Percentiles rank a stretch among this genome's conserved stretches.
These are phyloP conservation scores for Nyssa sinensis DNA, from an alignment of 148 eudicot genomes.

Conservation along the genomic window DNA sequence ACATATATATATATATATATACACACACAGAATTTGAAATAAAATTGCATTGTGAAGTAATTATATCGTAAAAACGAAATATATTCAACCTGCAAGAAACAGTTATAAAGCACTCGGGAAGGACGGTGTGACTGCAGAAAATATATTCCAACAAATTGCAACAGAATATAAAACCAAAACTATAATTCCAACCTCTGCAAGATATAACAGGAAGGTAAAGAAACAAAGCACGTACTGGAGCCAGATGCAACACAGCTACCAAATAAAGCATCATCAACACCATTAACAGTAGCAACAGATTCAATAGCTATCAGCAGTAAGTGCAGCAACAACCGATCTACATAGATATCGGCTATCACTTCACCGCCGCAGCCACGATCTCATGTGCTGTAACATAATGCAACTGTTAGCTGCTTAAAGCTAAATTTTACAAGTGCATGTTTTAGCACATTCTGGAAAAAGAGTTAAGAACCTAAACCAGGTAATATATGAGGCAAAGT, in stretches of 20 bases:
- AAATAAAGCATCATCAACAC: slow-evolving; percentile 19
- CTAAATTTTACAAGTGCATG: slow-evolving; percentile 1
- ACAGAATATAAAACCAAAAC: background rate
- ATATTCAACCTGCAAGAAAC: background rate
- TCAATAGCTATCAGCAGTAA: slow-evolving; percentile 20
- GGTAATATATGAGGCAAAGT: background rate
- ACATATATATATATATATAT: too few relatives aligned
- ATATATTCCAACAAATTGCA: background rate
- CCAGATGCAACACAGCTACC: slow-evolving; percentile 26
- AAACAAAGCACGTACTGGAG: background rate
- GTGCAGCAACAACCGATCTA: slow-evolving; percentile 26
- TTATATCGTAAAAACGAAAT: background rate
- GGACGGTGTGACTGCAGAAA: background rate
- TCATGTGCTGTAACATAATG: slow-evolving; percentile 43
- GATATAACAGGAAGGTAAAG: background rate
- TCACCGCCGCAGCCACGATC: slow-evolving; percentile 50
- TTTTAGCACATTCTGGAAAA: background rate
- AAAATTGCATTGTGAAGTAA: background rate
- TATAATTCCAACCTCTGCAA: slow-evolving; percentile 5
- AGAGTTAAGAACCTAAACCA: slow-evolving; percentile 6
- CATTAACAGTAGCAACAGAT: slow-evolving; percentile 3
- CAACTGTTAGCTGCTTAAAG: slow-evolving; percentile 36
- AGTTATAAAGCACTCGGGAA: background rate
- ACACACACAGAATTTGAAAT: background rate
- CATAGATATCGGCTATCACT: slow-evolving; percentile 22